These are phyloP conservation scores for Lactifluus subvellereus DNA, from an alignment of 768 basidiomycete species.

Conservation along the genomic window DNA sequence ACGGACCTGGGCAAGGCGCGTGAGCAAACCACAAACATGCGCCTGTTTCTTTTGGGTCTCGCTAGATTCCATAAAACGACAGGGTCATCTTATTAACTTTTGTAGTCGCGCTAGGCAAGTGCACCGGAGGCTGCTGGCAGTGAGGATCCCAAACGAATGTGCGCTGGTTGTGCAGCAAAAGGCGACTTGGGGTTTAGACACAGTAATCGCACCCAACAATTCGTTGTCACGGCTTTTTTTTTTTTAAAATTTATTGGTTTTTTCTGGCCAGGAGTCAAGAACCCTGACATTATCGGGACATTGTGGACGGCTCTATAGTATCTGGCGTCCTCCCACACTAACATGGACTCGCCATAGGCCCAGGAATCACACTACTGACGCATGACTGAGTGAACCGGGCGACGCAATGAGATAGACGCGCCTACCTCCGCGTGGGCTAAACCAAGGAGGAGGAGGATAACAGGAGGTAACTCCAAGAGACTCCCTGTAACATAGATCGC, in stretches of 20 bases:
- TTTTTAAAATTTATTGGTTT: neutral
- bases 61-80: neutral
- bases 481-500: too few relatives aligned
- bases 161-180: constrained; percentile 3
- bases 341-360: too few relatives aligned
- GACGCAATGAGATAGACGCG: neutral
- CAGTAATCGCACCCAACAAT: neutral
- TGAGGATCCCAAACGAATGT: neutral
- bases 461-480: too few relatives aligned
- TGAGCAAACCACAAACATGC: constrained; percentile 17
- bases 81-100: neutral
- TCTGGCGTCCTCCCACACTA: too few relatives aligned
- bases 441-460: too few relatives aligned
- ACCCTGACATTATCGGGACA: too few relatives aligned
- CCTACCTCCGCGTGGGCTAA: too few relatives aligned
- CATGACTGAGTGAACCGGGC: too few relatives aligned
- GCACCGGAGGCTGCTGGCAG: neutral
- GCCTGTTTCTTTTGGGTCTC: neutral
- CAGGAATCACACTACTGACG: too few relatives aligned
- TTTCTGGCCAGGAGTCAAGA: neutral
- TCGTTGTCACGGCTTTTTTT: neutral
- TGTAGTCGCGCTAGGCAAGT: neutral
- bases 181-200: constrained; percentile 3
- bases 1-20: constrained; percentile 24
- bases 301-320: too few relatives aligned